phyloP scores from a whole-genome alignment of 371 early-diverging fungal species.

The Capniomyces stellatus region DNA sequence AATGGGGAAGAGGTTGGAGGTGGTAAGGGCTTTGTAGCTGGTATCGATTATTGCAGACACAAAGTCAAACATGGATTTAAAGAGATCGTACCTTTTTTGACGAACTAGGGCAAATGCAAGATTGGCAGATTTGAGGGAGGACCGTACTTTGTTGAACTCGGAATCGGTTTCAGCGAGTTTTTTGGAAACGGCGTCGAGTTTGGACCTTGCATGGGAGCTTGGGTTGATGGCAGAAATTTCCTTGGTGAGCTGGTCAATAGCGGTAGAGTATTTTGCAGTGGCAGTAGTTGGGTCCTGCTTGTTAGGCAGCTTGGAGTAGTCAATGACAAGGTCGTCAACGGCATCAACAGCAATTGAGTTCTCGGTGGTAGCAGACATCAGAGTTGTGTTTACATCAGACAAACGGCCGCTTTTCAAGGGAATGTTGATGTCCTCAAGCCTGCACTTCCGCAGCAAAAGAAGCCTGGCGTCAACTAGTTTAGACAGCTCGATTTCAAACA shows the following conservation, averaged over 20 bases:
- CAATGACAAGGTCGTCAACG: conserved; percentile 15
- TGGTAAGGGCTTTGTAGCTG: conserved; percentile 90
- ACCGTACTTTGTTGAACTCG: conserved; percentile 61
- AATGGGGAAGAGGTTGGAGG: conserved; percentile 52
- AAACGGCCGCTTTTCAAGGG: conserved; percentile 35
- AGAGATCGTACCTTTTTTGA: conserved; percentile 60
- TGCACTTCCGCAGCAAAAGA: conserved; percentile 66
- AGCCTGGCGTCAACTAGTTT: conserved; percentile 54
- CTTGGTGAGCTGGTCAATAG: conserved; percentile 35
- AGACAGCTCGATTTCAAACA: conserved; percentile 52
- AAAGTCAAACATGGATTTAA: conserved; percentile 79
- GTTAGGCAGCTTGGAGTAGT: conserved; percentile 18
- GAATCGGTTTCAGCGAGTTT: conserved; percentile 58
- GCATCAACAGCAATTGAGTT: conserved; percentile 13
- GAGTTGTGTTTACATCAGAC: conserved; percentile 10
- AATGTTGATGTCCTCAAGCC: conserved; percentile 75
- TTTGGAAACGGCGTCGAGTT: conserved; percentile 59
- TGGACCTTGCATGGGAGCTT: conserved; percentile 68
- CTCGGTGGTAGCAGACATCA: conserved; percentile 17
- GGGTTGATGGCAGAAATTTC: conserved; percentile 81
- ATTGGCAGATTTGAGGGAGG: conserved; percentile 57
- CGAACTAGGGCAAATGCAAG: conserved; percentile 63
- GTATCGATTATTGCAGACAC: conserved; percentile 75
- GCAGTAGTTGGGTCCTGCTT: conserved; percentile 7
- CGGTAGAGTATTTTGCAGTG: conserved; percentile 44